These are phyloP conservation scores for Aspergillus brasiliensis DNA, from an alignment of 2,329 filamentous ascomycete species.

Conservation along the genomic window DNA sequence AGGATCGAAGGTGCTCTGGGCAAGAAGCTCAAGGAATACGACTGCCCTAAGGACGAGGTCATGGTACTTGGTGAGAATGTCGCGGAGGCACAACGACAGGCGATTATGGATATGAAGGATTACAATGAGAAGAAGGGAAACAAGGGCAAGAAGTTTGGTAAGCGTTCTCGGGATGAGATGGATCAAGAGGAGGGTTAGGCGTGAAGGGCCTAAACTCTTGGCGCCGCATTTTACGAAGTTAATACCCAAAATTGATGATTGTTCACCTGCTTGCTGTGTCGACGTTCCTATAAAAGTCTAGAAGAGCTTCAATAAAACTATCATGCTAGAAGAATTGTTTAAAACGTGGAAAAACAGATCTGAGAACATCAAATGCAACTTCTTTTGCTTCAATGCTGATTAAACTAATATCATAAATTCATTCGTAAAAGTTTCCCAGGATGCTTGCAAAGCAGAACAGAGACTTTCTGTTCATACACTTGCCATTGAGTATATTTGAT, in stretches of 20 bases:
- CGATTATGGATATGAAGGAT: slow-evolving; percentile 79
- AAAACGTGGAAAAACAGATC: neutral
- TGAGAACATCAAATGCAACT: slow-evolving; percentile 1
- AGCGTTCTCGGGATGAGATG: slow-evolving; percentile 65
- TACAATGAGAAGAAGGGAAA: slow-evolving; percentile 67
- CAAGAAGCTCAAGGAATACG: slow-evolving; percentile 71
- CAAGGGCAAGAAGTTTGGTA: slow-evolving; percentile 53
- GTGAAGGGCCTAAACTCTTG: neutral
- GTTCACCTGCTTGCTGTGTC: neutral
- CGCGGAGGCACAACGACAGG: slow-evolving; percentile 78
- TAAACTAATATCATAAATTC: slow-evolving; percentile 10
- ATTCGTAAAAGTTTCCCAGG: slow-evolving; percentile 8
- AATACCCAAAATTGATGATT: slow-evolving; percentile 5
- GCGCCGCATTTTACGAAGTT: neutral
- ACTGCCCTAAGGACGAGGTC: slow-evolving; percentile 76
- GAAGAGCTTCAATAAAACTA: neutral
- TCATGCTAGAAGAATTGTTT: neutral
- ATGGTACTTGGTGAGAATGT: slow-evolving; percentile 78
- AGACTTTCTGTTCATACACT: neutral
- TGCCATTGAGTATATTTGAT: neutral
- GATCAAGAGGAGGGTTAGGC: slow-evolving; percentile 70
- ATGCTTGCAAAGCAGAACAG: neutral
- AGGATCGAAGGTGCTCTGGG: slow-evolving; percentile 81
- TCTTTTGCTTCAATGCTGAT: slow-evolving; percentile 7
- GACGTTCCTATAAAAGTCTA: neutral